Percentiles rank a stretch among this genome's conserved stretches.
These are phyloP conservation scores for Dentiscutata heterogama DNA, from an alignment of 371 early-diverging fungal genomes.

Conservation along the genomic window DNA sequence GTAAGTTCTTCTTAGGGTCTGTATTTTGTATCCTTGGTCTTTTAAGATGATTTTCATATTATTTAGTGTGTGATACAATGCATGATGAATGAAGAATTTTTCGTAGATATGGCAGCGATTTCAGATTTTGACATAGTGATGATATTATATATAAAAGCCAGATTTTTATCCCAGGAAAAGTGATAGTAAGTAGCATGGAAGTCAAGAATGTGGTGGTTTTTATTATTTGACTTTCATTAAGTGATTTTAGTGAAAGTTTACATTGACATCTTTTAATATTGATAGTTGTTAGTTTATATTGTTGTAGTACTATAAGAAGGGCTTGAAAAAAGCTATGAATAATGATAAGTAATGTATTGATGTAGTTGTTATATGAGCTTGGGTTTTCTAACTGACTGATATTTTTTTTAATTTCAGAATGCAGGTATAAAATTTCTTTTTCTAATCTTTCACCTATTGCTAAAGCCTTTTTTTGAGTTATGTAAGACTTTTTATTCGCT, in stretches of 20 bases:
- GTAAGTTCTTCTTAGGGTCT: not conserved
- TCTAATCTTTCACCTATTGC: not conserved
- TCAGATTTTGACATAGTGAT: slow-evolving; percentile 26
- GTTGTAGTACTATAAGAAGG: no score
- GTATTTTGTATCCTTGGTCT: not conserved
- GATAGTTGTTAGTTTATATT: not conserved
- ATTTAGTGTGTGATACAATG: slow-evolving; percentile 23
- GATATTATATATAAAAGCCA: slow-evolving; percentile 17
- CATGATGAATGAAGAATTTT: slow-evolving; percentile 5
- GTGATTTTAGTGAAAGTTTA: not conserved
- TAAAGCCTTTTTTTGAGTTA: not conserved
- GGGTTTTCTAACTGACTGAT: slow-evolving; percentile 8
- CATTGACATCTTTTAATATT: slow-evolving; percentile 7
- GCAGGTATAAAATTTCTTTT: slow-evolving; percentile 4
- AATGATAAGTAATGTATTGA: not conserved
- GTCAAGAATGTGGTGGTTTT: not conserved
- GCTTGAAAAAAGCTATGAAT: not conserved
- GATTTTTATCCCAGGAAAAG: not conserved
- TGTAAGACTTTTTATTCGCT: not conserved
- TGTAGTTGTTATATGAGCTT: not conserved
- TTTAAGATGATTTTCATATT: not conserved
- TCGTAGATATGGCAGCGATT: not conserved
- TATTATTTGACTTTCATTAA: slow-evolving; percentile 5
- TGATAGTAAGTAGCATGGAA: no score
- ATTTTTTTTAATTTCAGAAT: slow-evolving; percentile 16